phyloP scores from a whole-genome alignment of 2,329 filamentous ascomycete genomes.

The Aspergillus pseudoglaucus region DNA sequence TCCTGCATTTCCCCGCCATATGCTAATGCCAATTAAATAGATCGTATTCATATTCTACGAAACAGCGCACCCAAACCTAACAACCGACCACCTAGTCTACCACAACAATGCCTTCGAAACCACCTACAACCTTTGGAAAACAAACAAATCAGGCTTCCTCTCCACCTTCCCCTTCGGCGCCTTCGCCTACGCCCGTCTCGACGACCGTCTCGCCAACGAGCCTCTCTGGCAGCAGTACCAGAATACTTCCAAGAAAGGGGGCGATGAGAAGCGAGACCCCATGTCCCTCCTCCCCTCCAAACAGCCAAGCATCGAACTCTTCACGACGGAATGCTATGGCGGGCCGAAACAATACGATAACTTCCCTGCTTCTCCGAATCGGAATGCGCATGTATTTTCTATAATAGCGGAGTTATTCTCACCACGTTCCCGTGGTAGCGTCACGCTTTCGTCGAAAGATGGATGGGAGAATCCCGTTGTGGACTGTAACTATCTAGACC shows the following conservation, averaged over 20 bases:
- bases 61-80: conserved; percentile 46
- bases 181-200: conserved; percentile 57
- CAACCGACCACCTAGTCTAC: conserved; percentile 53
- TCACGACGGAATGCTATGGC: conserved; percentile 57
- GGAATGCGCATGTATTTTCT: conserved; percentile 49
- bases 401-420: conserved; percentile 55
- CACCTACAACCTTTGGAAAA: conserved; percentile 51
- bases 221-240: conserved; percentile 49
- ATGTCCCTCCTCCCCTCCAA: conserved; percentile 50
- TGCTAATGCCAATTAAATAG: conserved; percentile 19
- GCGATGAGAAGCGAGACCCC: conserved; percentile 44
- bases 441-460: conserved; percentile 46
- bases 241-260: conserved; percentile 26
- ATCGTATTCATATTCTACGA: conserved; percentile 58
- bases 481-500: conserved; percentile 52
- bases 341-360: conserved; percentile 53
- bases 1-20: conserved; percentile 1
- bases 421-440: conserved; percentile 51
- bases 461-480: conserved; percentile 49
- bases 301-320: conserved; percentile 59
- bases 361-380: conserved; percentile 41
- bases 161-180: conserved; percentile 58
- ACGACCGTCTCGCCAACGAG: conserved; percentile 51
- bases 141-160: conserved; percentile 52
- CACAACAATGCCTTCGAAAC: conserved; percentile 47